Evolutionary conservation across 1,284 basidiomycete genomes (phyloP).

Genomic region (Coniophora puteana): DNA sequence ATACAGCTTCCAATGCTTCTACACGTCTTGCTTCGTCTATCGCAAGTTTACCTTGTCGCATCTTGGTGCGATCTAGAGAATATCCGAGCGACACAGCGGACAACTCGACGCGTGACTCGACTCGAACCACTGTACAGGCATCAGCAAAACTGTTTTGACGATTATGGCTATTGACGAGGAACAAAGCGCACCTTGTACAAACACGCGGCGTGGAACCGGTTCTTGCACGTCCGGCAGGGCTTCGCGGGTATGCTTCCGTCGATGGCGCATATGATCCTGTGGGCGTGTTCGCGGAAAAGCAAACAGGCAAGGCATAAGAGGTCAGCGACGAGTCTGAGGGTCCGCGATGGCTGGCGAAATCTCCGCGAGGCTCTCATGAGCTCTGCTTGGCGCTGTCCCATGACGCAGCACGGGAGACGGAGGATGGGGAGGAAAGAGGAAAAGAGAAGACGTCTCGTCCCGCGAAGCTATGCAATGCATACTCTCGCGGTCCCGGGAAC

Average conservation of each 20-base stretch:
- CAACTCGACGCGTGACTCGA: constrained; percentile 88
- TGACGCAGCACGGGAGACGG: too few relatives aligned
- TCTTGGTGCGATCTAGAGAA: constrained; percentile 55
- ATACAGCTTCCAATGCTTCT: not conserved
- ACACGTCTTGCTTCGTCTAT: too few relatives aligned
- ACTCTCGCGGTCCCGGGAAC: not conserved
- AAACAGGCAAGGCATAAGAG: not conserved
- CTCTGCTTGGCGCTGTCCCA: too few relatives aligned
- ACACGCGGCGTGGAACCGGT: constrained; percentile 92
- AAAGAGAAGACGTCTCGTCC: too few relatives aligned
- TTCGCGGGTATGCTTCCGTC: constrained; percentile 90
- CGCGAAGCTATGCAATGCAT: not conserved
- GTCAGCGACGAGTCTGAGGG: not conserved
- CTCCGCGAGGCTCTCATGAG: too few relatives aligned
- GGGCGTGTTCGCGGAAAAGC: too few relatives aligned
- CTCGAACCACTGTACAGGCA: constrained; percentile 85
- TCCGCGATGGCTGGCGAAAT: too few relatives aligned
- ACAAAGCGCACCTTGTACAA: constrained; percentile 72
- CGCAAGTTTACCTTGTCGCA: too few relatives aligned
- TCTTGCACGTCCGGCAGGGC: constrained; percentile 93
- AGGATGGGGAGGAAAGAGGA: too few relatives aligned
- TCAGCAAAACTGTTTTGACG: not conserved
- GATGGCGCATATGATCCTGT: constrained; percentile 88
- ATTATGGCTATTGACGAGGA: not conserved
- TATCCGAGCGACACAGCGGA: constrained; percentile 85